A percentile compares a stretch with the other conserved stretches of the same genome.
phyloP scores from a whole-genome alignment of 2,329 filamentous ascomycete species.

The Pestalotiopsis fici region DNA sequence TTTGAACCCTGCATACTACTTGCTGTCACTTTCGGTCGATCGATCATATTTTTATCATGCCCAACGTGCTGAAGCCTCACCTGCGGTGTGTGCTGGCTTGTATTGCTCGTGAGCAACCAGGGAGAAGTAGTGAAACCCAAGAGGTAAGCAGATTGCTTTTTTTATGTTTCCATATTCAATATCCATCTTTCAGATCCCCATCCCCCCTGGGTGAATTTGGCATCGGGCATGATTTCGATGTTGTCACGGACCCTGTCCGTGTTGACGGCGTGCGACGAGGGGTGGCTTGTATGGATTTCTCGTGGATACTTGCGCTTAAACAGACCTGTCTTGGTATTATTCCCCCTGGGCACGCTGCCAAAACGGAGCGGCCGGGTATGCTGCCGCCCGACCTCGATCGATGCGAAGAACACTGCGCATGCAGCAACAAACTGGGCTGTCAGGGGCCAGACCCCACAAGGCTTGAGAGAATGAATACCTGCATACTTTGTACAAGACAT shows the following conservation, averaged over 20 bases:
- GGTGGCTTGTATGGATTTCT: not conserved
- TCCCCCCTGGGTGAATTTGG: not conserved
- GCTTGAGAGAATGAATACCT: not conserved
- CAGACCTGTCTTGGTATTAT: not conserved
- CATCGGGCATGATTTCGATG: not conserved
- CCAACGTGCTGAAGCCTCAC: not conserved
- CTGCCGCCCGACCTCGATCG: not conserved
- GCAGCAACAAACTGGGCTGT: not conserved
- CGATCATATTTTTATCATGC: not conserved
- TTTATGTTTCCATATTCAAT: not conserved
- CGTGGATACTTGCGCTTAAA: not conserved
- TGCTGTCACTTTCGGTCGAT: not conserved
- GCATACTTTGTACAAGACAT: not conserved
- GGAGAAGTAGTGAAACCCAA: not conserved
- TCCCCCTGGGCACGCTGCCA: not conserved
- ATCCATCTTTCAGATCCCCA: not conserved
- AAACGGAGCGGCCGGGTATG: not conserved
- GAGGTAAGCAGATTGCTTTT: not conserved
- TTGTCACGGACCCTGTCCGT: not conserved
- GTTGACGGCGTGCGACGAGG: not conserved
- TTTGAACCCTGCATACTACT: not conserved
- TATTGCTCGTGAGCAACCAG: not conserved
- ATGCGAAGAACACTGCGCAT: not conserved
- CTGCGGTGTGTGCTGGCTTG: not conserved
- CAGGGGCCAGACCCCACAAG: not conserved